Conservation (phyloP, 768 basidiomycete genomes). For the Pisolithus tinctorius region DNA sequence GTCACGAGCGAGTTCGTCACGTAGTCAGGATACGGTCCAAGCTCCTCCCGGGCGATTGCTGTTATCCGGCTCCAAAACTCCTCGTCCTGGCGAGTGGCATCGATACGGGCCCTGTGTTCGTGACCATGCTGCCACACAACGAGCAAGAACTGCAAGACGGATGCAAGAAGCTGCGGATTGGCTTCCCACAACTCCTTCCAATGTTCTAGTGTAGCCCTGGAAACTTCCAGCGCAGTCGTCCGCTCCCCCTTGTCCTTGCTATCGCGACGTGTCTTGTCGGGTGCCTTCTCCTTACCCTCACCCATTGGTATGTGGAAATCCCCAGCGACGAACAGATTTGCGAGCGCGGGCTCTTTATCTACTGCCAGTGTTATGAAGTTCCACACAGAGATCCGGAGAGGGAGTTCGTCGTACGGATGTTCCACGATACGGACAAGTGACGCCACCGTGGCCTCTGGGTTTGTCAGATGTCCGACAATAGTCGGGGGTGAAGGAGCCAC, state of each 20-base stretch:
- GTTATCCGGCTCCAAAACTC: constrained; percentile 69
- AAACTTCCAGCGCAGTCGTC: constrained; percentile 60
- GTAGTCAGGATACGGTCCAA: constrained; percentile 71
- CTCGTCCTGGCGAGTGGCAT: constrained; percentile 46
- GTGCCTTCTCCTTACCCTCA: constrained; percentile 31
- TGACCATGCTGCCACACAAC: constrained; percentile 75
- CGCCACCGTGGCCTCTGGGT: constrained; percentile 65
- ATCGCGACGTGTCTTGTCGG: constrained; percentile 6
- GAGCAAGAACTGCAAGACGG: constrained; percentile 69
- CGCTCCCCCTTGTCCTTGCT: constrained; percentile 26
- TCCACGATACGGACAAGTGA: constrained; percentile 65
- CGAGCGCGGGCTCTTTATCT: constrained; percentile 81
- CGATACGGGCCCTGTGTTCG: constrained; percentile 60
- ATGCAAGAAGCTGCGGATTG: constrained; percentile 70
- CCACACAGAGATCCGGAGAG: constrained; percentile 75
- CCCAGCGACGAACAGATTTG: constrained; percentile 72
- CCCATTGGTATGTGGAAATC: constrained; percentile 47
- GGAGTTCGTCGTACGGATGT: constrained; percentile 73
- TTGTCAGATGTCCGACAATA: constrained; percentile 70
- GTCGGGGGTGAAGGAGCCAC: constrained; percentile 60
- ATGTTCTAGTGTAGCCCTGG: constrained; percentile 53
- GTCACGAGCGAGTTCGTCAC: constrained; percentile 42
- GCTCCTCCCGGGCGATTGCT: constrained; percentile 55
- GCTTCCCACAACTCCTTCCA: constrained; percentile 76
- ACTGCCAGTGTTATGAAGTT: constrained; percentile 74